Percentiles rank a stretch among this genome's conserved stretches.
Evolutionary conservation across 108 stramenopile species (phyloP).

Genomic region (Stephanodiscus minutulus): DNA sequence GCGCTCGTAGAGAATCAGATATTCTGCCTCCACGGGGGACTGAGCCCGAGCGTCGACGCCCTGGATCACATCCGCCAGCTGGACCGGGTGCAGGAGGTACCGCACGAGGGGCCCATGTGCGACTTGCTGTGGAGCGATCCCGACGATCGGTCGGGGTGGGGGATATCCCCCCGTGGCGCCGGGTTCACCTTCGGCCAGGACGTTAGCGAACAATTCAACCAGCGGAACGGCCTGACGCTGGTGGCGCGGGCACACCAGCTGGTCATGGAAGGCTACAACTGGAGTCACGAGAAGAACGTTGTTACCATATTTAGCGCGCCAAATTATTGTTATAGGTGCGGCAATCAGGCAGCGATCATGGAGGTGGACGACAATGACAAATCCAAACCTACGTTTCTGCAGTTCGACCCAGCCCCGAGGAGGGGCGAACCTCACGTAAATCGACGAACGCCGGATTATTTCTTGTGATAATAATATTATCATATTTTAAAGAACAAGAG

Average conservation of each 20-base stretch:
- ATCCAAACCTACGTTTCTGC: slow-evolving; percentile 72
- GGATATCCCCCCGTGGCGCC: slow-evolving; percentile 94
- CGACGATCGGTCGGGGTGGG: slow-evolving; percentile 96
- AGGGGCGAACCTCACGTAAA: slow-evolving; percentile 94
- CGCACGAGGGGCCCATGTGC: slow-evolving; percentile 98
- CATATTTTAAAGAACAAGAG: neutral
- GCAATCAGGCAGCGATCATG: slow-evolving; percentile 99
- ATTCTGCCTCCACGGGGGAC: slow-evolving; percentile 96
- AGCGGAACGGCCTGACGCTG: slow-evolving; percentile 84
- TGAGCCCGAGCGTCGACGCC: slow-evolving; percentile 93
- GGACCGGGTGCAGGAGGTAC: slow-evolving; percentile 97
- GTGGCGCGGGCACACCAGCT: slow-evolving; percentile 92
- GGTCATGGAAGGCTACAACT: slow-evolving; percentile 97
- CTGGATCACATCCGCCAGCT: slow-evolving; percentile 95
- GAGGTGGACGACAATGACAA: slow-evolving; percentile 94
- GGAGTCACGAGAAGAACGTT: slow-evolving; percentile 94
- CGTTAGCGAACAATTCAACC: slow-evolving; percentile 88
- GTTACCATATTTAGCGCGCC: slow-evolving; percentile 98
- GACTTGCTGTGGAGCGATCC: slow-evolving; percentile 99
- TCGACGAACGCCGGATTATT: slow-evolving; percentile 95
- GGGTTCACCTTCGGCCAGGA: slow-evolving; percentile 96
- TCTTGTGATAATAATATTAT: slow-evolving; percentile 67
- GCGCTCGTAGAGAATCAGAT: slow-evolving; percentile 94
- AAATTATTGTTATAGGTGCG: slow-evolving; percentile 99
- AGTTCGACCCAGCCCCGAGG: slow-evolving; percentile 97